Conservation (phyloP, 2,329 filamentous ascomycete genomes). For the Hirsutella thompsonii region DNA sequence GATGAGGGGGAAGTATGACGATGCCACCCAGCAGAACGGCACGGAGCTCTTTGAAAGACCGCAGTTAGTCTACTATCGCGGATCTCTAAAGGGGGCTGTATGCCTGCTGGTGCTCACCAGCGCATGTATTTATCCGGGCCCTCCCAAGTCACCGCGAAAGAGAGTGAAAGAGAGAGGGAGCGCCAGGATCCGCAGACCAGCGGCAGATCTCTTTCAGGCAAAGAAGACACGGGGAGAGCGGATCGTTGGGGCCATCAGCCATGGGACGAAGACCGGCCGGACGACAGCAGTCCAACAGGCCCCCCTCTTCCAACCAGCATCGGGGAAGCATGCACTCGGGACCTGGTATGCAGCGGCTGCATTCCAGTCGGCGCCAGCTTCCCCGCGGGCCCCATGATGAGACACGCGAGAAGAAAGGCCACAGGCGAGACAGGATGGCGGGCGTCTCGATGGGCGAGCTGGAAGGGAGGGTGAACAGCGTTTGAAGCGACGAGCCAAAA, state of each 20-base stretch:
- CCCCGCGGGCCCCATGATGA: conserved; percentile 3
- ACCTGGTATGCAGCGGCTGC: conserved; percentile 6
- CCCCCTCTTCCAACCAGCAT: neutral
- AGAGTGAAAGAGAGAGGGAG: too few relatives aligned
- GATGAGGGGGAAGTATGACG: too few relatives aligned
- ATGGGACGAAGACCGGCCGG: neutral
- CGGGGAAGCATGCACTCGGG: conserved; percentile 1
- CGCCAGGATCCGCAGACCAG: too few relatives aligned
- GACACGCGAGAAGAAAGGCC: conserved; percentile 3
- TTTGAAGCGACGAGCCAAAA: too few relatives aligned
- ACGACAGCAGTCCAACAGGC: neutral
- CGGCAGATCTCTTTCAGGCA: too few relatives aligned
- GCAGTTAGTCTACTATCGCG: too few relatives aligned
- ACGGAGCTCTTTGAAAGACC: too few relatives aligned
- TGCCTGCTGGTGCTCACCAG: too few relatives aligned
- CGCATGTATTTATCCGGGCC: too few relatives aligned
- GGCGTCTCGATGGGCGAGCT: neutral
- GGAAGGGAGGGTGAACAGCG: neutral
- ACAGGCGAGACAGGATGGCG: neutral
- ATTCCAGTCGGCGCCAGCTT: conserved; percentile 7
- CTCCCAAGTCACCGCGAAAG: neutral
- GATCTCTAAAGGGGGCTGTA: too few relatives aligned
- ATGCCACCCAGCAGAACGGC: too few relatives aligned
- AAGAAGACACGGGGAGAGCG: neutral
- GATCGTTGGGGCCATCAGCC: neutral